These are phyloP conservation scores for Fusarium secorum DNA, from an alignment of 2,329 filamentous ascomycete genomes.

Conservation along the genomic window DNA sequence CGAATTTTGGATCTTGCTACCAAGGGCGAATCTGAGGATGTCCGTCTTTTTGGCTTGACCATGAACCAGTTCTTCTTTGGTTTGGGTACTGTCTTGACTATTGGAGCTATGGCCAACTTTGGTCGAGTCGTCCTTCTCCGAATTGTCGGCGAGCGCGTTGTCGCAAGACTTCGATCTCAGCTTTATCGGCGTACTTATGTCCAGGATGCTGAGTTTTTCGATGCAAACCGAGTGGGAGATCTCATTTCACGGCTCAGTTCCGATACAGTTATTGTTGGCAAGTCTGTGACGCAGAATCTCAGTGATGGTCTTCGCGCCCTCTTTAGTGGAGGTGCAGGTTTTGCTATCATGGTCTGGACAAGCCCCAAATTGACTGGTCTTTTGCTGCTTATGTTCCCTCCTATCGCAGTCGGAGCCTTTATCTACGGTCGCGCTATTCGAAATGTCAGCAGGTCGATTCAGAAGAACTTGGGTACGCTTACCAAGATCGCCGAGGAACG, in stretches of 20 bases:
- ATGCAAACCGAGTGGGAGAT: constrained; percentile 95
- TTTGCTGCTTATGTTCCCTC: constrained; percentile 85
- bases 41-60: constrained; percentile 81
- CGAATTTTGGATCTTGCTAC: constrained; percentile 94
- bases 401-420: constrained; percentile 88
- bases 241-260: constrained; percentile 94
- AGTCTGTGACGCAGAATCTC: constrained; percentile 97
- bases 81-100: constrained; percentile 76
- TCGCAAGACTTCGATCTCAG: constrained; percentile 85
- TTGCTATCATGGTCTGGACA: constrained; percentile 94
- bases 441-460: constrained; percentile 89
- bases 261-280: constrained; percentile 97
- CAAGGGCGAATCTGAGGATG: constrained; percentile 70
- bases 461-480: constrained; percentile 89
- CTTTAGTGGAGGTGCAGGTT: constrained; percentile 89
- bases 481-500: constrained; percentile 98
- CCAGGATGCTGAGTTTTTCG: constrained; percentile 99
- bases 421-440: constrained; percentile 90
- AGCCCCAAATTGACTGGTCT: constrained; percentile 90
- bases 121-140: constrained; percentile 90
- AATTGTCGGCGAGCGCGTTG: constrained; percentile 94
- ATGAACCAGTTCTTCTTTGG: constrained; percentile 88
- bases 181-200: constrained; percentile 91
- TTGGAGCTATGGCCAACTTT: constrained; percentile 92
- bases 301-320: constrained; percentile 93